phyloP scores from a whole-genome alignment of 768 basidiomycete species.

The Mycena venus region DNA sequence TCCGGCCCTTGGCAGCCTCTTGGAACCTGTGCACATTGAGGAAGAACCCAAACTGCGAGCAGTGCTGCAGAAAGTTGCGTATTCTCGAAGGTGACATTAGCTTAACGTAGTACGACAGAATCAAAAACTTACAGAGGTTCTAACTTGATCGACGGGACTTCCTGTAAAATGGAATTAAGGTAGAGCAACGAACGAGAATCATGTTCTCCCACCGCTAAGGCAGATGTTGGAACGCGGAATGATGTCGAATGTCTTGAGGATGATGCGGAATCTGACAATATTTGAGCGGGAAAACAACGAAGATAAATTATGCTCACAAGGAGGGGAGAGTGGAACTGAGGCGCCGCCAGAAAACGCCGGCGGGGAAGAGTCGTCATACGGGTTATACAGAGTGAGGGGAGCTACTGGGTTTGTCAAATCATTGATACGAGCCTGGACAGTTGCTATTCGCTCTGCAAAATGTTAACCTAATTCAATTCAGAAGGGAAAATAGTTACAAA shows the following conservation, averaged over 20 bases:
- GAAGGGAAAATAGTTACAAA: not conserved
- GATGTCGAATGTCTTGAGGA: not conserved
- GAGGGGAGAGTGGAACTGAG: not conserved
- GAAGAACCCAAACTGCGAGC: too few relatives aligned
- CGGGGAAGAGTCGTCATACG: constrained; percentile 36
- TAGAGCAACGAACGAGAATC: not conserved
- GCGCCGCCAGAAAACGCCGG: constrained; percentile 23
- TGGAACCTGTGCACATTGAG: not conserved
- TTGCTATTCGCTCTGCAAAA: constrained; percentile 47
- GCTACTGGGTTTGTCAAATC: constrained; percentile 47
- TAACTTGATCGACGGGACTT: constrained; percentile 14
- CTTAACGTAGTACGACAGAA: not conserved
- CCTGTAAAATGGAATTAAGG: not conserved
- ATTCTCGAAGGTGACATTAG: constrained; percentile 5
- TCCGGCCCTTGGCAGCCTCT: not conserved
- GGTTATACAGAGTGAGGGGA: constrained; percentile 38
- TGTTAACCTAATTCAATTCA: not conserved
- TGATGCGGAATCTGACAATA: not conserved
- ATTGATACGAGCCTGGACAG: constrained; percentile 53
- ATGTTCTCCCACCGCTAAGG: constrained; percentile 6
- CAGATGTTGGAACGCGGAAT: not conserved
- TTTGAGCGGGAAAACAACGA: not conserved
- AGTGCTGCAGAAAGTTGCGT: constrained; percentile 6
- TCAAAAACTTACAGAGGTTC: constrained; percentile 19
- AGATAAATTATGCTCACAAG: not conserved